phyloP scores from a whole-genome alignment of 164 flowering plant genomes.

The Buxus sempervirens region DNA sequence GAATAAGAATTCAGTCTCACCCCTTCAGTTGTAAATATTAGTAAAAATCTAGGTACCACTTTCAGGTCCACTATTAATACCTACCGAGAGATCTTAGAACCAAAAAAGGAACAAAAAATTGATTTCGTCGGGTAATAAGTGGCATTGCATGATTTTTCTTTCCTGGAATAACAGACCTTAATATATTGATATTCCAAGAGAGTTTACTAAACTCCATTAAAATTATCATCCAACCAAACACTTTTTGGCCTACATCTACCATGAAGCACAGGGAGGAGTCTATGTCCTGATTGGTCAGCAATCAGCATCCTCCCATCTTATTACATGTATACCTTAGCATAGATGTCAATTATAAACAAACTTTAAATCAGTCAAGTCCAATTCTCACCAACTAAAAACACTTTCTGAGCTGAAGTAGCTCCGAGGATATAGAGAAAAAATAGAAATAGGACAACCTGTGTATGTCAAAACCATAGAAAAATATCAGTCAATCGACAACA shows the following conservation, averaged over 20 bases:
- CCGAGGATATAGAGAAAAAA: slow-evolving; percentile 62
- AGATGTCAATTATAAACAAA: neutral
- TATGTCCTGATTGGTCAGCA: neutral
- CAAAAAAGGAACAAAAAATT: too few species aligned
- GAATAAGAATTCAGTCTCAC: too few species aligned
- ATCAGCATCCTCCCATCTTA: neutral
- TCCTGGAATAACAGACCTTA: neutral
- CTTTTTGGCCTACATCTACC: neutral
- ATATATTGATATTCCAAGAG: neutral
- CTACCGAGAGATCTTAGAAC: neutral
- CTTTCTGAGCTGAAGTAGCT: slow-evolving; percentile 39
- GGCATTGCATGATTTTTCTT: neutral
- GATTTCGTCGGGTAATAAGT: neutral
- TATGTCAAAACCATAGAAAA: slow-evolving; percentile 3
- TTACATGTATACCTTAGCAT: neutral
- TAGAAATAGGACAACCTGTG: slow-evolving; percentile 56
- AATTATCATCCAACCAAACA: neutral
- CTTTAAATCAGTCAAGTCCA: neutral
- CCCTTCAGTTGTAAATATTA: too few species aligned
- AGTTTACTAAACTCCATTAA: too few species aligned
- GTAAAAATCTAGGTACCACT: too few species aligned
- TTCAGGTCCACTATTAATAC: neutral
- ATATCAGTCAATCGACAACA: neutral
- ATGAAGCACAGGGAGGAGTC: neutral
- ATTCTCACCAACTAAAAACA: slow-evolving; percentile 50